A percentile compares a stretch with the other conserved stretches of the same genome.
These are phyloP conservation scores for Beauveria bassiana DNA, from an alignment of 2,329 filamentous ascomycete species.

Conservation along the genomic window DNA sequence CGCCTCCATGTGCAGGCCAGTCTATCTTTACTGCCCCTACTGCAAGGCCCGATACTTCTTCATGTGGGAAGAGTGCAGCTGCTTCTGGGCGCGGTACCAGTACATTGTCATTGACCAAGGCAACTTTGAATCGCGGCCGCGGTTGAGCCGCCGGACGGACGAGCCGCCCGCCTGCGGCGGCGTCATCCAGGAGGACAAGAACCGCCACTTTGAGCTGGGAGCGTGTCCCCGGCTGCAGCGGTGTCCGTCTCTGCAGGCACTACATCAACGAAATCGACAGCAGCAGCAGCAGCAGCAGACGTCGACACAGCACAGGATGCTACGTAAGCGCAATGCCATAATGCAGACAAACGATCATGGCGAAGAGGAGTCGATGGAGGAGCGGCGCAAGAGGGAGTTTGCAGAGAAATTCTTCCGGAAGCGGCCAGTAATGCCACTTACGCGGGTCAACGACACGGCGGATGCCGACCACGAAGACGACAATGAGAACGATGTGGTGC, in stretches of 20 bases:
- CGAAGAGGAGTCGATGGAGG: neutral
- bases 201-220: neutral
- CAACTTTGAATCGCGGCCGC: slow-evolving; percentile 1
- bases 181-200: neutral
- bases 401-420: neutral
- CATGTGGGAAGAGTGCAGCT: slow-evolving; percentile 5
- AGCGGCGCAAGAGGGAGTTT: neutral
- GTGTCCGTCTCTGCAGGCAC: neutral
- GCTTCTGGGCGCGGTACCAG: slow-evolving; percentile 5
- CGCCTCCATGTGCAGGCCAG: neutral
- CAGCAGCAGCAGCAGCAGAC: too few species aligned
- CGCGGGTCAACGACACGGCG: neutral
- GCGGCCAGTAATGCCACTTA: neutral
- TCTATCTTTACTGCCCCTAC: neutral
- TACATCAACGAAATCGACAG: too few species aligned
- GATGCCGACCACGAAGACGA: neutral
- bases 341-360: neutral
- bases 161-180: neutral
- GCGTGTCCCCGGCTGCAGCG: neutral
- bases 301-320: neutral
- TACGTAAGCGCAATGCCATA: neutral
- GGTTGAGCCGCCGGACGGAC: neutral
- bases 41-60: slow-evolving; percentile 4
- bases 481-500: neutral
- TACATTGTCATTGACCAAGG: slow-evolving; percentile 4